phyloP scores from a whole-genome alignment of 208 protist species.

The Leishmania lainsoni region DNA sequence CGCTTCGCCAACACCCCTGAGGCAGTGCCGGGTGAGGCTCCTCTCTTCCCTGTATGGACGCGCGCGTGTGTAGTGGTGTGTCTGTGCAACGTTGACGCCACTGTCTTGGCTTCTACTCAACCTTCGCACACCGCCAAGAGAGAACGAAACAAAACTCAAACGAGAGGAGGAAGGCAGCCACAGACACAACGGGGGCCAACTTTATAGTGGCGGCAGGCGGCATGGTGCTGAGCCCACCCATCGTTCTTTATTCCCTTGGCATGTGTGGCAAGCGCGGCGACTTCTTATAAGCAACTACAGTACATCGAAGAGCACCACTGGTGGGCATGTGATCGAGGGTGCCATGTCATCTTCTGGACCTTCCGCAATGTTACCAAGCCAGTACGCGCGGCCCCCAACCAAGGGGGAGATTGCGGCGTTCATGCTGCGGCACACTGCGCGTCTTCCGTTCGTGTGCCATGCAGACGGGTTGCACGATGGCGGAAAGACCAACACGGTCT shows the following conservation, averaged over 20 bases:
- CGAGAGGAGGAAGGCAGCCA: too few species aligned
- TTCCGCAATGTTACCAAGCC: background rate
- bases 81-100: background rate
- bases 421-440: slow-evolving; percentile 49
- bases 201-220: background rate
- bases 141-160: background rate
- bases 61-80: background rate
- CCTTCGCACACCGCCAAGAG: background rate
- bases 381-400: slow-evolving; percentile 6
- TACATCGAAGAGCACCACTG: too few species aligned
- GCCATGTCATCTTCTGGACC: background rate
- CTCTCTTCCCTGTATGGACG: background rate
- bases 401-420: slow-evolving; percentile 40
- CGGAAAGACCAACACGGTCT: background rate
- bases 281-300: background rate
- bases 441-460: slow-evolving; percentile 21
- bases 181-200: too few species aligned
- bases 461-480: background rate
- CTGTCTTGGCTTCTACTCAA: background rate
- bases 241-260: background rate
- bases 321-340: background rate
- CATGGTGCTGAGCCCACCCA: background rate
- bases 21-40: background rate
- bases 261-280: background rate
- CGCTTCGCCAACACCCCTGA: background rate